Conservation (phyloP, 352 stramenopile species). For the Blastocystis hominis region DNA sequence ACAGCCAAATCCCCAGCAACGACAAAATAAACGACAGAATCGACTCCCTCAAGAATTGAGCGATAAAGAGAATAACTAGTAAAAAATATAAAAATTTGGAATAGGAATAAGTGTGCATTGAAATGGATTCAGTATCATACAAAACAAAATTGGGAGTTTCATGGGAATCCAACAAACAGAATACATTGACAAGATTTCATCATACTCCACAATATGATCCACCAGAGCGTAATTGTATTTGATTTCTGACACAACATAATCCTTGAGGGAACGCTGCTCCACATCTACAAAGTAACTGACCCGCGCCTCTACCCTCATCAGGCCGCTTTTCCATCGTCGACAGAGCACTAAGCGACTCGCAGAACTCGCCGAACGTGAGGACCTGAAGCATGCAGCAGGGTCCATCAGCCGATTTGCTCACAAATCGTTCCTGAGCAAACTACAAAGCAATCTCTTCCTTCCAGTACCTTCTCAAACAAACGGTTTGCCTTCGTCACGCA, state of each 20-base stretch:
- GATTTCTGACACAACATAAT: not conserved
- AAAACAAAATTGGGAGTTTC: not conserved
- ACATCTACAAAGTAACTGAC: not conserved
- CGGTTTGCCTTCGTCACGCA: constrained; percentile 31
- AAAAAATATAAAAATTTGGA: not conserved
- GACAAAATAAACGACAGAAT: constrained; percentile 11
- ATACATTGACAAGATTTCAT: not conserved
- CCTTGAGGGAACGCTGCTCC: not conserved
- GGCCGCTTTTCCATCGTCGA: not conserved
- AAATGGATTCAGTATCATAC: not conserved
- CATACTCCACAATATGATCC: constrained; percentile 13
- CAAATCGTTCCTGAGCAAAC: constrained; percentile 24
- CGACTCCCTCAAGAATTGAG: not conserved
- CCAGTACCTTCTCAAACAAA: not conserved
- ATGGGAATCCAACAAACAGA: constrained; percentile 11
- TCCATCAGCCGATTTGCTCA: constrained; percentile 25
- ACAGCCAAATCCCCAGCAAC: not conserved
- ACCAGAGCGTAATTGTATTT: constrained; percentile 38
- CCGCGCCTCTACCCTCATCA: not conserved
- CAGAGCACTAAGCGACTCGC: not conserved
- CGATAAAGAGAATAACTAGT: not conserved
- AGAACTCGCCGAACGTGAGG: not conserved
- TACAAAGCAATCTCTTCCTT: not conserved
- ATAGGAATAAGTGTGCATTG: not conserved
- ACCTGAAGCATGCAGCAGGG: constrained; percentile 22